Conservation (phyloP, 768 basidiomycete species). For the Inosperma sp. region DNA sequence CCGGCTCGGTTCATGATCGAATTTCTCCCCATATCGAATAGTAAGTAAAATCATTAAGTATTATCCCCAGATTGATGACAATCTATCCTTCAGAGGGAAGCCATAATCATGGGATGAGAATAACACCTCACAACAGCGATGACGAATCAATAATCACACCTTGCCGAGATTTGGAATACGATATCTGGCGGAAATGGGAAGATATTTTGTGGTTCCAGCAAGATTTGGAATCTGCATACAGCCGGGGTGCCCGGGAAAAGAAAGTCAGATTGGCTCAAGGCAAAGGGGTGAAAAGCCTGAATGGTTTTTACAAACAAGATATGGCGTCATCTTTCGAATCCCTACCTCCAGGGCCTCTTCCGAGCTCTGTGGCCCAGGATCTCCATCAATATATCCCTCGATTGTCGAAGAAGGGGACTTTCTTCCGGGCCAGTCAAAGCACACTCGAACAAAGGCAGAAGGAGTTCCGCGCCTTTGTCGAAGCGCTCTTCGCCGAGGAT, state of each 20-base stretch:
- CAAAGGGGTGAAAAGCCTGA: constrained; percentile 67
- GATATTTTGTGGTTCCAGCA: constrained; percentile 79
- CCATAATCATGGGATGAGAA: constrained; percentile 58
- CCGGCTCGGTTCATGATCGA: constrained; percentile 59
- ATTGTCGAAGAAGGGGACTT: constrained; percentile 63
- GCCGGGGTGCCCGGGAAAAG: constrained; percentile 58
- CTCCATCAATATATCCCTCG: constrained; percentile 63
- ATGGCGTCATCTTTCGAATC: constrained; percentile 82
- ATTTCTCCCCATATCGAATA: constrained; percentile 55
- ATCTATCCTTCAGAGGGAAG: constrained; percentile 39
- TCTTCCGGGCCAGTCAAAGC: constrained; percentile 69
- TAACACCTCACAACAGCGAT: constrained; percentile 40
- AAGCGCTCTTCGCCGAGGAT: constrained; percentile 53
- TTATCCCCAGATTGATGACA: constrained; percentile 5
- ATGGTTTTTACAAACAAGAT: constrained; percentile 64
- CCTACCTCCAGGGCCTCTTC: constrained; percentile 78
- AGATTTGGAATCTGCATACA: constrained; percentile 60
- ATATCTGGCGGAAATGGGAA: constrained; percentile 78
- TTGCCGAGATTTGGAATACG: constrained; percentile 50
- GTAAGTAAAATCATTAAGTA: constrained; percentile 39
- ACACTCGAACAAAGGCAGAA: constrained; percentile 57
- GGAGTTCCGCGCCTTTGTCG: constrained; percentile 57
- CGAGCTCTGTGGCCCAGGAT: constrained; percentile 63
- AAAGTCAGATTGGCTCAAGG: constrained; percentile 62
- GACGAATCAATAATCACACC: constrained; percentile 37